Percentiles rank a stretch among this genome's conserved stretches.
Evolutionary conservation across 495 filamentous ascomycete species (phyloP).

Genomic region (Achaetomiella virescens): DNA sequence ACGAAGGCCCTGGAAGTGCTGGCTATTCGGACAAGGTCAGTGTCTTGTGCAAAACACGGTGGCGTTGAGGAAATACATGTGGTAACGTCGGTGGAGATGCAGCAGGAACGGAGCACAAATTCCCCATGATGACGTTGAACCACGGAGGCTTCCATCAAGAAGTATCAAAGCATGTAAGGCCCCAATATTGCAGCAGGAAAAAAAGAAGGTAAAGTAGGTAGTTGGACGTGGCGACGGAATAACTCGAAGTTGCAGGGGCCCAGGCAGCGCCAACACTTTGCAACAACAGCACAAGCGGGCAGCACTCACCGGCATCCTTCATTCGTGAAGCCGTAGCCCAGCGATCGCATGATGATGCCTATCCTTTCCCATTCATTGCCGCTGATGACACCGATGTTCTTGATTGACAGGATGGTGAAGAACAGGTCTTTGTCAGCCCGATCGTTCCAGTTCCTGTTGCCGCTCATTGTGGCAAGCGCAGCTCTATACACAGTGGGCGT

Average conservation of each 20-base stretch:
- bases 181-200: too few species aligned
- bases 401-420: slow-evolving; percentile 49
- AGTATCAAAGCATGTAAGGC: too few species aligned
- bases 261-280: neutral
- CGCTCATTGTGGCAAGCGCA: slow-evolving; percentile 30
- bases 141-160: too few species aligned
- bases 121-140: too few species aligned
- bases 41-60: neutral
- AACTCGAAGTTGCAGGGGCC: neutral
- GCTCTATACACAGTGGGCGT: slow-evolving; percentile 5
- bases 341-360: slow-evolving; percentile 43
- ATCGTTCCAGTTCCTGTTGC: slow-evolving; percentile 50
- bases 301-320: slow-evolving; percentile 47
- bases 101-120: too few species aligned
- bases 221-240: too few species aligned
- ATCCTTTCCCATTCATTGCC: slow-evolving; percentile 48
- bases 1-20: slow-evolving; percentile 48
- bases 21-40: slow-evolving; percentile 29
- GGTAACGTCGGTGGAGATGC: too few species aligned
- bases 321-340: slow-evolving; percentile 50
- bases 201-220: too few species aligned
- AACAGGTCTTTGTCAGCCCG: slow-evolving; percentile 49
- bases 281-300: slow-evolving; percentile 2
- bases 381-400: slow-evolving; percentile 50
- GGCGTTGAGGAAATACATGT: too few species aligned